Evolutionary conservation across 2,329 filamentous ascomycete species (phyloP).

Genomic region (Plectosphaerella sp.): DNA sequence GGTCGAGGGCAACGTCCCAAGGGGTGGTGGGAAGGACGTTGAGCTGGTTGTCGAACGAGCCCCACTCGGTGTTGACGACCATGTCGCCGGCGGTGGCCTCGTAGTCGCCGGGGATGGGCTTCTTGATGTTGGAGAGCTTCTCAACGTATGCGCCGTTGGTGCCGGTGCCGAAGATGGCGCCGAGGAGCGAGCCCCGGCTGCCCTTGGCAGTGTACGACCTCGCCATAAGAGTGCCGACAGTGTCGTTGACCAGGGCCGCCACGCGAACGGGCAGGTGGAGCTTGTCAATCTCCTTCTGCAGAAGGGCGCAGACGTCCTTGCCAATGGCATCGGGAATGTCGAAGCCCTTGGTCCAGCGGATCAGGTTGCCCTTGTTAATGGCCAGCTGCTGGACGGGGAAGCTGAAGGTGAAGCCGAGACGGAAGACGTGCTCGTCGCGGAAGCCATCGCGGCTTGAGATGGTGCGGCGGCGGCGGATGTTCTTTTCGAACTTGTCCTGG

Average conservation of each 20-base stretch:
- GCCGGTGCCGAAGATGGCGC: constrained; percentile 86
- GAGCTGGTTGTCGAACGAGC: constrained; percentile 92
- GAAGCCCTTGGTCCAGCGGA: constrained; percentile 98
- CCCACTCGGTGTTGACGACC: constrained; percentile 99
- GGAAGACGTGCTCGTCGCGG: constrained; percentile 75
- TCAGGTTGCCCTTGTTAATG: constrained; percentile 91
- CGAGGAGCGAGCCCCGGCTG: constrained; percentile 81
- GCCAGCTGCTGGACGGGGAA: constrained; percentile 93
- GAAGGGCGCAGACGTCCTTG: constrained; percentile 86
- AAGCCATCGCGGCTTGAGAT: constrained; percentile 54
- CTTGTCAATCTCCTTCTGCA: constrained; percentile 85
- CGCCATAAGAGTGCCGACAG: constrained; percentile 95
- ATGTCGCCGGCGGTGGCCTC: constrained; percentile 84
- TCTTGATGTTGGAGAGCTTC: constrained; percentile 80
- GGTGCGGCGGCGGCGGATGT: constrained; percentile 61
- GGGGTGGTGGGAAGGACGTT: constrained; percentile 80
- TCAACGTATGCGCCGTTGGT: constrained; percentile 92
- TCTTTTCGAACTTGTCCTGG: constrained; percentile 74
- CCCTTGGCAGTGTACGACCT: constrained; percentile 91
- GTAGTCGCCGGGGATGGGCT: constrained; percentile 65
- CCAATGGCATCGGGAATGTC: constrained; percentile 93
- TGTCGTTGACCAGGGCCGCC: constrained; percentile 95
- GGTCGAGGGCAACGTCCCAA: constrained; percentile 77
- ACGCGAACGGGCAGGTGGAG: constrained; percentile 86
- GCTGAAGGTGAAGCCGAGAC: constrained; percentile 97